Conservation (phyloP, 345 rosid genomes). For the Populus alba region DNA sequence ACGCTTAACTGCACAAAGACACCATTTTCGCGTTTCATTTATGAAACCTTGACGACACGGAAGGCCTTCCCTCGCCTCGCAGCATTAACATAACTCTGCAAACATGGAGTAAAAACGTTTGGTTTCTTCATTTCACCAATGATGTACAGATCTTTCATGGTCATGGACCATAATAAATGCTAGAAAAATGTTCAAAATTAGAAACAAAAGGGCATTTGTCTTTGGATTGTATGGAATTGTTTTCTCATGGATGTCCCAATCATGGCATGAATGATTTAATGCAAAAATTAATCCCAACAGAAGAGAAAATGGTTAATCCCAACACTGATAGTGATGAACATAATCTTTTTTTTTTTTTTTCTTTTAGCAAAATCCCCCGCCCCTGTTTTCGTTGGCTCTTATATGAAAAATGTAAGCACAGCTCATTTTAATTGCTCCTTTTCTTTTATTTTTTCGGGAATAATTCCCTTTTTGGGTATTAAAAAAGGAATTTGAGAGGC, state of each 20-base stretch:
- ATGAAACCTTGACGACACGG: no score
- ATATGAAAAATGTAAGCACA: no score
- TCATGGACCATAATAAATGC: conserved; percentile 36
- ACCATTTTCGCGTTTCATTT: conserved; percentile 10
- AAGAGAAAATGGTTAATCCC: conserved; percentile 17
- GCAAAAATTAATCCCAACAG: no score
- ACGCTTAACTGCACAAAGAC: conserved; percentile 30
- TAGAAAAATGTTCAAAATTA: neutral
- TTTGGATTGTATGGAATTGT: no score
- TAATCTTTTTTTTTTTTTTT: conserved; percentile 11
- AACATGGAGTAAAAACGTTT: neutral
- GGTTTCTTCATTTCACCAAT: conserved; percentile 26
- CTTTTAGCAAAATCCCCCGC: neutral
- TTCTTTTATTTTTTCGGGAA: neutral
- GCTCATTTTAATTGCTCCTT: neutral
- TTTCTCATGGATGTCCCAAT: no score
- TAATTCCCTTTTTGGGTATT: neutral
- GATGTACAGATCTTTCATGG: conserved; percentile 7
- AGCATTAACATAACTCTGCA: neutral
- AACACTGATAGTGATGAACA: conserved; percentile 22
- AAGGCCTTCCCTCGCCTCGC: neutral
- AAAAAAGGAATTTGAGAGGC: conserved; percentile 16
- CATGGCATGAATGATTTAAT: no score
- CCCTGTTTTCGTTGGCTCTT: neutral
- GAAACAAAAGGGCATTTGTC: conserved; percentile 24